phyloP scores from a whole-genome alignment of 225 moss, liverwort and hornwort species.

The Sphagnum contortum region DNA sequence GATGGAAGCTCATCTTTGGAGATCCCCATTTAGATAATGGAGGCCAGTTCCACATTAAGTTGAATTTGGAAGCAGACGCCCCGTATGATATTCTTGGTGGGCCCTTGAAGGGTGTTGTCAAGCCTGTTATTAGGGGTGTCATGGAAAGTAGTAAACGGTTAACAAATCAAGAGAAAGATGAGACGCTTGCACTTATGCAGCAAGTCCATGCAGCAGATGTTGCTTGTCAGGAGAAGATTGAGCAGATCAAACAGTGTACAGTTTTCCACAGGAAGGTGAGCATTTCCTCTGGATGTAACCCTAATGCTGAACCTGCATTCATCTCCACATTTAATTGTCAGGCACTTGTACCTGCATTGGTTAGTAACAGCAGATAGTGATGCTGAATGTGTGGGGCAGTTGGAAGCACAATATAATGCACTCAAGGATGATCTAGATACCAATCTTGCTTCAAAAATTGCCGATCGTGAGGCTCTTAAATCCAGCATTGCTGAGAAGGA shows the following conservation, averaged over 20 bases:
- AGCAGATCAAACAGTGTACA: slow-evolving; percentile 32
- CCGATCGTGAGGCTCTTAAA: slow-evolving; percentile 62
- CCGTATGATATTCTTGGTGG: slow-evolving; percentile 64
- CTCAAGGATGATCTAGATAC: slow-evolving; percentile 48
- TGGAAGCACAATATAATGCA: slow-evolving; percentile 56
- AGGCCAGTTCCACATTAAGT: slow-evolving; percentile 40
- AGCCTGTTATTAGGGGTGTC: slow-evolving; percentile 50
- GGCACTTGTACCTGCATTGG: neutral
- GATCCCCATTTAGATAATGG: slow-evolving; percentile 39
- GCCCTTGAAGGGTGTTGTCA: slow-evolving; percentile 45
- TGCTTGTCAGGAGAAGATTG: slow-evolving; percentile 50
- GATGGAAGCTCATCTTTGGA: slow-evolving; percentile 41
- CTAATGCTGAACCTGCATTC: neutral
- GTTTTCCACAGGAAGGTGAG: slow-evolving; percentile 41
- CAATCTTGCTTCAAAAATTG: slow-evolving; percentile 16
- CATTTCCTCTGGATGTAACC: neutral
- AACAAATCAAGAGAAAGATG: slow-evolving; percentile 51
- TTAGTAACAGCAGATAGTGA: neutral
- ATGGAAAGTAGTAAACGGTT: slow-evolving; percentile 56
- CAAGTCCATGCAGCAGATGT: slow-evolving; percentile 48
- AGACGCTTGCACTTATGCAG: slow-evolving; percentile 31
- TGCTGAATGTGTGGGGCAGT: slow-evolving; percentile 14
- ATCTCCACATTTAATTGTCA: too few species aligned
- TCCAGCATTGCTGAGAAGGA: slow-evolving; percentile 58
- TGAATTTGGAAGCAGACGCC: slow-evolving; percentile 47